Conservation (phyloP, 2,329 filamentous ascomycete species). For the Aspergillus hiratsukae region DNA sequence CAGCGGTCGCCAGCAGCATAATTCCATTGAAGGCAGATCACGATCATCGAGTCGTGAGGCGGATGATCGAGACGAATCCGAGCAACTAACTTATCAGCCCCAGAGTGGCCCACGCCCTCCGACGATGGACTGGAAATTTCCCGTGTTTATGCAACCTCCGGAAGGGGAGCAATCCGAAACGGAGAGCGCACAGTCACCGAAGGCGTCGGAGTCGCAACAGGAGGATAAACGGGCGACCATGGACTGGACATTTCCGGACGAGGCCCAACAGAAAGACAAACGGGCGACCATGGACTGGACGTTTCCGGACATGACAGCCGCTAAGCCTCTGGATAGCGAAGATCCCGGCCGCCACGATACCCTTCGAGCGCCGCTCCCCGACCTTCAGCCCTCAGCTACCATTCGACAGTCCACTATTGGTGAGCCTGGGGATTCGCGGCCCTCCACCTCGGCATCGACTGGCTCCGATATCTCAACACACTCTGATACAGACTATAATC, state of each 20-base stretch:
- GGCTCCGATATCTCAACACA: slow-evolving; percentile 22
- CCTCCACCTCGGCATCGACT: slow-evolving; percentile 35
- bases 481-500: slow-evolving; percentile 40
- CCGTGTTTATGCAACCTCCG: slow-evolving; percentile 24
- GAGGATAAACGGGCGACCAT: slow-evolving; percentile 18
- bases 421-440: slow-evolving; percentile 30
- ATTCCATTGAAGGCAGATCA: slow-evolving; percentile 33
- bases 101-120: slow-evolving; percentile 39
- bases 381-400: slow-evolving; percentile 12
- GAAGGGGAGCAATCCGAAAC: slow-evolving; percentile 12
- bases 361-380: slow-evolving; percentile 25
- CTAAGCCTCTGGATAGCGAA: slow-evolving; percentile 4
- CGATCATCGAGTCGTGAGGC: slow-evolving; percentile 28
- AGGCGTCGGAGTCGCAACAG: neutral
- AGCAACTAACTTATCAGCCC: slow-evolving; percentile 29
- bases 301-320: slow-evolving; percentile 43
- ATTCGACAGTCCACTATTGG: slow-evolving; percentile 15
- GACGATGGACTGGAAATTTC: slow-evolving; percentile 47
- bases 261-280: slow-evolving; percentile 22
- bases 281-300: slow-evolving; percentile 51
- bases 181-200: neutral
- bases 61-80: slow-evolving; percentile 18
- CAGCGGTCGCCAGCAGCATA: slow-evolving; percentile 42
- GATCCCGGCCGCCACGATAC: slow-evolving; percentile 28
- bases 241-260: neutral